A percentile compares a stretch with the other conserved stretches of the same genome.
Evolutionary conservation across 169 alveolate species (phyloP).

Genomic region (Eimeria brunetti): DNA sequence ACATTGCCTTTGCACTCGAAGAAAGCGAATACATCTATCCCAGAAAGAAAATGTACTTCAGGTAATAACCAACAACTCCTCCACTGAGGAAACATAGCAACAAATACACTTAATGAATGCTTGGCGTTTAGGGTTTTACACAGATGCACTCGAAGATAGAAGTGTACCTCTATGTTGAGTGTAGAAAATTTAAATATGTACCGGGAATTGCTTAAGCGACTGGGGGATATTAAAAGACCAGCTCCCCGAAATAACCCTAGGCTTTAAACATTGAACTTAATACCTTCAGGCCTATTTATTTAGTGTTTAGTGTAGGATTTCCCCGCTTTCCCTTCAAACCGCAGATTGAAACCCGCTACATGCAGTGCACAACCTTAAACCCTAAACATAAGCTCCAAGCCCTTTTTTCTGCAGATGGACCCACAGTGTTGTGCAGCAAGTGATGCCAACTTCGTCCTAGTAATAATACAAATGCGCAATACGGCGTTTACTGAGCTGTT

Average conservation of each 20-base stretch:
- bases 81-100: neutral
- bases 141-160: neutral
- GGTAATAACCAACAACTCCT: neutral
- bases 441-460: neutral
- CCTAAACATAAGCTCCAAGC: too few relatives aligned
- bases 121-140: too few relatives aligned
- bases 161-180: too few relatives aligned
- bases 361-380: too few relatives aligned
- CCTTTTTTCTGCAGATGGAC: neutral
- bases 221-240: neutral
- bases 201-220: neutral
- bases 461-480: neutral
- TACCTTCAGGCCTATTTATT: too few relatives aligned
- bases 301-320: too few relatives aligned
- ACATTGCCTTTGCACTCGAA: conserved; percentile 40
- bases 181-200: too few relatives aligned
- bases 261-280: too few relatives aligned
- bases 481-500: neutral
- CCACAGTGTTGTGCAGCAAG: neutral
- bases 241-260: neutral
- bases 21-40: conserved; percentile 65
- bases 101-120: neutral
- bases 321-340: too few relatives aligned
- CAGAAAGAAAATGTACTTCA: conserved; percentile 60
- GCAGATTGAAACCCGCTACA: too few relatives aligned